Evolutionary conservation across 495 filamentous ascomycete species (phyloP).

Genomic region (Acidiella bohemica): DNA sequence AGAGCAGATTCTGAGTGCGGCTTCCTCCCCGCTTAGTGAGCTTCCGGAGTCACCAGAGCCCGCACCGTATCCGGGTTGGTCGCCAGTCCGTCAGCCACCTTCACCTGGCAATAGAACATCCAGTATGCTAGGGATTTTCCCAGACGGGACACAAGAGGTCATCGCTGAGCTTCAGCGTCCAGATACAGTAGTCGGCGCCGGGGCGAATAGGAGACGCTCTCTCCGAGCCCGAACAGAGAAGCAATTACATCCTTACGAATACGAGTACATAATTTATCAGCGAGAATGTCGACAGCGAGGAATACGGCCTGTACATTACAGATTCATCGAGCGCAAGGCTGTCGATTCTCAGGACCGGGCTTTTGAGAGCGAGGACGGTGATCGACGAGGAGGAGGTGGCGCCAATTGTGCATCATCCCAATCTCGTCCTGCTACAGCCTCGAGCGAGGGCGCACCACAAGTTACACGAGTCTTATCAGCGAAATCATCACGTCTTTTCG

Average conservation of each 20-base stretch:
- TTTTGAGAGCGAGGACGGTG: slow-evolving; percentile 8
- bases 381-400: background rate
- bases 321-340: background rate
- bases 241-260: slow-evolving; percentile 29
- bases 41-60: slow-evolving; percentile 5
- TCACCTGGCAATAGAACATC: too few relatives aligned
- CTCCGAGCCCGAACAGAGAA: slow-evolving; percentile 25
- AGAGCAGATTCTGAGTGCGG: background rate
- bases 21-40: slow-evolving; percentile 14
- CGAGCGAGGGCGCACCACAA: too few relatives aligned
- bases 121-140: too few relatives aligned
- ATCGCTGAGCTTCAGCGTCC: too few relatives aligned
- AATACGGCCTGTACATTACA: slow-evolving; percentile 20
- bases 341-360: slow-evolving; percentile 11
- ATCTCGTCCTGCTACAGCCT: too few relatives aligned
- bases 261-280: slow-evolving; percentile 25
- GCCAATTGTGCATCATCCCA: too few relatives aligned
- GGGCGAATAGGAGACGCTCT: slow-evolving; percentile 9
- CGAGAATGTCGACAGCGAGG: slow-evolving; percentile 23
- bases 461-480: too few relatives aligned
- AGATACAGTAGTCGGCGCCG: background rate
- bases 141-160: too few relatives aligned
- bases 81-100: too few relatives aligned
- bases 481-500: too few relatives aligned
- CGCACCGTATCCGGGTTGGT: too few relatives aligned